Evolutionary conservation across 345 rosid species (phyloP), one percentile per base, ranked within the genome.

Genomic region (Camelina sativa): DNA sequence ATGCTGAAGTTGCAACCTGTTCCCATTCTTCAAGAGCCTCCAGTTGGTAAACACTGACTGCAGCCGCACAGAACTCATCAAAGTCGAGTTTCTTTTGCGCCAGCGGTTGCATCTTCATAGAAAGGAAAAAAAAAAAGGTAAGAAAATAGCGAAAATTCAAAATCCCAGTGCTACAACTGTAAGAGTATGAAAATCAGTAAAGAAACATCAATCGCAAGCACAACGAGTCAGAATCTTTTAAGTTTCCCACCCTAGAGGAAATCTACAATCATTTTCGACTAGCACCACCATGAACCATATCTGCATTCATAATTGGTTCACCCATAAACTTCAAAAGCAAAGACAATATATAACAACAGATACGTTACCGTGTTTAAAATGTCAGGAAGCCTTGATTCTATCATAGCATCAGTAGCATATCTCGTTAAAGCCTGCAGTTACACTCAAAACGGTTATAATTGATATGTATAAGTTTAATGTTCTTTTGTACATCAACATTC

Each of bases 1-100:
- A 95, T 28, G 96, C 98, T 55, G 71, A 69, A 57, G 80, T 79
- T 22, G 91, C 94, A 57, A 90, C 83, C 56, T 79, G 84, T 64
- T 92, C 99, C 99, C 99, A 95, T 66, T 80, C 88, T 68, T 89
- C 92, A 22, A 79, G 86, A 19, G 91, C 99, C 84, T 92, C 99
- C 2, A 92, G 89, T 75, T 92, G 98, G 82, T 95, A 82, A 22
- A 83, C 79, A 23, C 96, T 92, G 70, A 88, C 84, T 22, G 98
- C 86, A 54, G 97, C 99, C 3, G 97, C 97, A 76, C 96, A 95
- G 80, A 95, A 95, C 80, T 95, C 99, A 16, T 95, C 92, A 16
- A 90, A 90, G 62, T 84, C 80, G 83, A 95, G 85, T 72, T 82
- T 86, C 77, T 83, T 87, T 65, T 90, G 82, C 5, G 84, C 70